Percentiles rank a stretch among this genome's conserved stretches.
These are phyloP conservation scores for Kingdonia uniflora DNA, from an alignment of 164 flowering plant species.

Conservation along the genomic window DNA sequence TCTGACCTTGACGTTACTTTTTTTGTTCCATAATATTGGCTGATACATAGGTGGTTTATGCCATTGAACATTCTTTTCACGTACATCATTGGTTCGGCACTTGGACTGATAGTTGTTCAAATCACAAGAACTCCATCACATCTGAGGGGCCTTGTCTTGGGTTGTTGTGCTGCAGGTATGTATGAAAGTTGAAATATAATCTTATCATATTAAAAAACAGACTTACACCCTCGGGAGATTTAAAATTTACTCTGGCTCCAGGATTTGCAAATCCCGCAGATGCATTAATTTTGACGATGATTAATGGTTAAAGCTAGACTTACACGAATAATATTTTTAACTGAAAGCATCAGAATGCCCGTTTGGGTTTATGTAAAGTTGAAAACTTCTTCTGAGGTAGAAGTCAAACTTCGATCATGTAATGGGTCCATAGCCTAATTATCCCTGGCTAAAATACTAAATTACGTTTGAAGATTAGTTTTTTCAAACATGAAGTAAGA, in stretches of 20 bases:
- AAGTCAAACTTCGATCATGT: no score
- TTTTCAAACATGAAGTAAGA: no score
- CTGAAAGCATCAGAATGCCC: no score
- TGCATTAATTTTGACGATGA: background rate
- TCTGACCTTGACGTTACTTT: background rate
- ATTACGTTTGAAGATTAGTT: no score
- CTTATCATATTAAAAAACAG: background rate
- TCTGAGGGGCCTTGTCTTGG: slow-evolving; percentile 61
- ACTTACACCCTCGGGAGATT: background rate
- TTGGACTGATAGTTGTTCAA: slow-evolving; percentile 56
- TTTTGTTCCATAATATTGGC: background rate
- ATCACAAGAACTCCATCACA: slow-evolving; percentile 51
- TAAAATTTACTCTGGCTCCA: background rate
- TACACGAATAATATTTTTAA: no score
- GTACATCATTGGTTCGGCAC: slow-evolving; percentile 50
- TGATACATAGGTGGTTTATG: slow-evolving; percentile 84
- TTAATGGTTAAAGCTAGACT: slow-evolving; percentile 1
- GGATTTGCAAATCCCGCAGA: background rate
- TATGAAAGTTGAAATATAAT: background rate
- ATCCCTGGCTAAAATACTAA: no score
- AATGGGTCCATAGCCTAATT: no score
- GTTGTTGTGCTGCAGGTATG: slow-evolving; percentile 76
- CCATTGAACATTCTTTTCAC: slow-evolving; percentile 67
- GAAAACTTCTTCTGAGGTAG: no score
- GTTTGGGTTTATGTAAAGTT: no score